These are phyloP conservation scores for Pythium sukuiense DNA, from an alignment of 352 stramenopile species.

Conservation along the genomic window DNA sequence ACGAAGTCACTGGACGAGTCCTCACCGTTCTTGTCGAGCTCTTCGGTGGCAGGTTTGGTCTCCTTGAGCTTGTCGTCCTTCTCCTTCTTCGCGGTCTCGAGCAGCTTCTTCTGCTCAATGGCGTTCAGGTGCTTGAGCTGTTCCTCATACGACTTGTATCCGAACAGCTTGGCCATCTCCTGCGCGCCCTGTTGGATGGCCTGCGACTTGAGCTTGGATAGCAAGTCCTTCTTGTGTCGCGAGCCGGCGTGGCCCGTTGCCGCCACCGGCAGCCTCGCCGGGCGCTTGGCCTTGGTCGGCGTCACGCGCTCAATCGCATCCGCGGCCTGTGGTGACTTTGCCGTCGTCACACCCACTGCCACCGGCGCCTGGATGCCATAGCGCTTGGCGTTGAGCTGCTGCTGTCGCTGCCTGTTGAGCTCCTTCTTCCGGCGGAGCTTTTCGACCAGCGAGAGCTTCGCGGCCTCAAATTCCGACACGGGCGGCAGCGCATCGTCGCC, in stretches of 20 bases:
- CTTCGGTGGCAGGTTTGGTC: neutral
- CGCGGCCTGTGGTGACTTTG: neutral
- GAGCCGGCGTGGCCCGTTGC: conserved; percentile 27
- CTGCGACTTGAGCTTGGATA: conserved; percentile 50
- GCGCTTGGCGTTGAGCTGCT: conserved; percentile 45
- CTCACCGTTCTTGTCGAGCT: conserved; percentile 20
- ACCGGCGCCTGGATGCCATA: conserved; percentile 34
- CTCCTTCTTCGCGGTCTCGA: conserved; percentile 31
- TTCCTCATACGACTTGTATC: conserved; percentile 69
- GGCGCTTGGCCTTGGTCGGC: conserved; percentile 38
- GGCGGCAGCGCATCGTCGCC: conserved; percentile 27
- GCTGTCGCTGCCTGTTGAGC: conserved; percentile 42
- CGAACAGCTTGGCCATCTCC: conserved; percentile 75
- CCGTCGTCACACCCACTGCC: neutral
- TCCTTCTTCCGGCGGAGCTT: conserved; percentile 74
- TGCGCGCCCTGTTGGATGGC: conserved; percentile 67
- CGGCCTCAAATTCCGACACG: conserved; percentile 51
- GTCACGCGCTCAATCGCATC: conserved; percentile 22
- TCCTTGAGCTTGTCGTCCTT: conserved; percentile 23
- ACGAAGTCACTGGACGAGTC: conserved; percentile 28
- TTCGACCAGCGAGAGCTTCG: conserved; percentile 55
- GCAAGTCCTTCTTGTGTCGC: conserved; percentile 63
- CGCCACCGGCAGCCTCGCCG: conserved; percentile 57
- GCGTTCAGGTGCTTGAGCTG: conserved; percentile 68
- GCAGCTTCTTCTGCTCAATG: conserved; percentile 63